These are phyloP conservation scores for Globisporangium mamillatum DNA, from an alignment of 352 stramenopile genomes.

Conservation along the genomic window DNA sequence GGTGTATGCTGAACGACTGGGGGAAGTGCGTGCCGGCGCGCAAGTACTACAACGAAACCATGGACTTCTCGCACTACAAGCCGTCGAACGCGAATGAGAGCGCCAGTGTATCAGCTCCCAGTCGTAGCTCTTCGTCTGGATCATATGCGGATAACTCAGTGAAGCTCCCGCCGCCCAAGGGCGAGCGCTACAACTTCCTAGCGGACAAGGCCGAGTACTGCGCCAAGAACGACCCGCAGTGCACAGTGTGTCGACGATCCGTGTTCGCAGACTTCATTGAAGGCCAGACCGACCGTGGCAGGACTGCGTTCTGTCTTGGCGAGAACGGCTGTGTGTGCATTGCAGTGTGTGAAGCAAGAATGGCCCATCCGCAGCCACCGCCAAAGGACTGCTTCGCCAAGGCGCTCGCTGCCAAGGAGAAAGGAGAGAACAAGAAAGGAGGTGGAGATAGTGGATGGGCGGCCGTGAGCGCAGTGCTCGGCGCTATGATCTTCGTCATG, in stretches of 20 bases:
- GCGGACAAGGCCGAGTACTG: constrained; percentile 16
- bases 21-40: constrained; percentile 13
- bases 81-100: constrained; percentile 12
- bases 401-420: constrained; percentile 14
- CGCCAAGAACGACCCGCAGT: constrained; percentile 8
- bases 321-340: constrained; percentile 22
- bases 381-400: constrained; percentile 19
- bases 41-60: constrained; percentile 3
- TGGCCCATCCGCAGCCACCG: constrained; percentile 1
- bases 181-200: constrained; percentile 11
- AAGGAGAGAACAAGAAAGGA: background rate
- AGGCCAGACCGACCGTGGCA: background rate
- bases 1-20: constrained; percentile 38
- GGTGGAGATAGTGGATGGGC: background rate
- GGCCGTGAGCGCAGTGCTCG: constrained; percentile 25
- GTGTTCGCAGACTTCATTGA: constrained; percentile 23
- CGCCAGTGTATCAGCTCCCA: background rate
- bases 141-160: background rate
- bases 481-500: constrained; percentile 46
- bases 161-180: background rate
- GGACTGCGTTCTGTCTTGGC: constrained; percentile 14
- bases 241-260: constrained; percentile 11
- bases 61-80: constrained; percentile 14
- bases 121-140: background rate
- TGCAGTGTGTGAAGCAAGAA: constrained; percentile 15